These are phyloP conservation scores for Calonectria pseudoturangicola DNA, from an alignment of 2,329 filamentous ascomycete species.

Conservation along the genomic window DNA sequence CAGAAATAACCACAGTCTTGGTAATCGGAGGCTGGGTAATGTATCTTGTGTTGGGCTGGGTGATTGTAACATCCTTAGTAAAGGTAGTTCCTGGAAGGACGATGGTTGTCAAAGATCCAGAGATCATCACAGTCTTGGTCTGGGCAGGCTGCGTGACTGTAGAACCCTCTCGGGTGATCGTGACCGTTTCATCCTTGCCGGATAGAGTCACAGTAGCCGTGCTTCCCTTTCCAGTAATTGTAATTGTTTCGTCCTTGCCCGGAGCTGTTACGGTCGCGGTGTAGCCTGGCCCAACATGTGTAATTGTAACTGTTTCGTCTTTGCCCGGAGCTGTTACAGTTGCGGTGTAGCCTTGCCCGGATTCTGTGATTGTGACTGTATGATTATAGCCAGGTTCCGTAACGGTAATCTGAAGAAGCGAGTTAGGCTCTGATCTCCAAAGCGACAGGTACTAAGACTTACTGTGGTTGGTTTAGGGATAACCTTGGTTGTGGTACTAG, in stretches of 20 bases:
- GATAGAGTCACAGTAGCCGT: constrained; percentile 13
- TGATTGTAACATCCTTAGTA: constrained; percentile 4
- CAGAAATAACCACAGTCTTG: constrained; percentile 14
- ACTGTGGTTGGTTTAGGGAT: constrained; percentile 7
- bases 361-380: not conserved
- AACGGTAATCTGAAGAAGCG: not conserved
- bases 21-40: constrained; percentile 5
- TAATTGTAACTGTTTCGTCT: constrained; percentile 17
- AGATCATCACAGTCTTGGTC: constrained; percentile 22
- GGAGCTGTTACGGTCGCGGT: constrained; percentile 18
- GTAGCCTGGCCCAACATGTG: not conserved
- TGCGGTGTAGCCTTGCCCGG: not conserved
- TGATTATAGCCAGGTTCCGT: not conserved
- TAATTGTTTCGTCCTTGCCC: constrained; percentile 20
- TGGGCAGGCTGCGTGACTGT: constrained; percentile 5
- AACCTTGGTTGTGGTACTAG: not conserved
- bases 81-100: constrained; percentile 23
- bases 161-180: not conserved
- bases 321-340: constrained; percentile 27
- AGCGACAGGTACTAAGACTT: not conserved
- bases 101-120: constrained; percentile 5
- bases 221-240: constrained; percentile 8
- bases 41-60: not conserved
- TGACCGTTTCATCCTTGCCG: constrained; percentile 16
- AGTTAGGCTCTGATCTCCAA: not conserved